A percentile compares a stretch with the other conserved stretches of the same genome.
These are phyloP conservation scores for Microdochium bolleyi DNA, from an alignment of 2,329 filamentous ascomycete species.

Conservation along the genomic window DNA sequence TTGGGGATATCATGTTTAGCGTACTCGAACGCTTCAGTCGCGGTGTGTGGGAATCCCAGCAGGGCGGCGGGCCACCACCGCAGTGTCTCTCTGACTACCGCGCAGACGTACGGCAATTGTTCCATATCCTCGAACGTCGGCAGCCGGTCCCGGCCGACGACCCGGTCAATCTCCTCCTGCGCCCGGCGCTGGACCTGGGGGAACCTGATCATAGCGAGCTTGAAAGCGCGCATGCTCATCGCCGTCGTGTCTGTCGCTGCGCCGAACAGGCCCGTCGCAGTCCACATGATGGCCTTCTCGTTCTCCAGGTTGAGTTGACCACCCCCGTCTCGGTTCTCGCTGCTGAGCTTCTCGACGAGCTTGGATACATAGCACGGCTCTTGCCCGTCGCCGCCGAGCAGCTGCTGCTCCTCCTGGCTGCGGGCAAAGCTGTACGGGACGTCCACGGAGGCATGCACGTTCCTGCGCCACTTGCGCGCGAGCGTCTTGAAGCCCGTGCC, in stretches of 20 bases:
- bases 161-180: slow-evolving; percentile 41
- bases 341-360: slow-evolving; percentile 1
- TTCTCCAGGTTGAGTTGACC: background rate
- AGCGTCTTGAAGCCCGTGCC: slow-evolving; percentile 20
- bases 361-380: slow-evolving; percentile 1
- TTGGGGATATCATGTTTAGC: slow-evolving; percentile 41
- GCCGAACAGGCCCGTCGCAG: slow-evolving; percentile 26
- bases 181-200: slow-evolving; percentile 37
- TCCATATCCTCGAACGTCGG: slow-evolving; percentile 39
- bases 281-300: background rate
- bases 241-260: slow-evolving; percentile 41
- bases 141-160: slow-evolving; percentile 37
- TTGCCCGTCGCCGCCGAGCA: background rate
- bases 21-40: slow-evolving; percentile 37
- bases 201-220: slow-evolving; percentile 41
- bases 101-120: slow-evolving; percentile 42
- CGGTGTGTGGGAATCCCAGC: slow-evolving; percentile 41
- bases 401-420: background rate
- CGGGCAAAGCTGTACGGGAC: slow-evolving; percentile 21
- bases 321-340: background rate
- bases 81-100: slow-evolving; percentile 46
- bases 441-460: slow-evolving; percentile 9
- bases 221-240: slow-evolving; percentile 35
- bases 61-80: slow-evolving; percentile 47
- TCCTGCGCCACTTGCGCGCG: slow-evolving; percentile 14